Base-by-base conservation (phyloP, 1,284 basidiomycete genomes). In the Mrakiaceae sp. region DNA sequence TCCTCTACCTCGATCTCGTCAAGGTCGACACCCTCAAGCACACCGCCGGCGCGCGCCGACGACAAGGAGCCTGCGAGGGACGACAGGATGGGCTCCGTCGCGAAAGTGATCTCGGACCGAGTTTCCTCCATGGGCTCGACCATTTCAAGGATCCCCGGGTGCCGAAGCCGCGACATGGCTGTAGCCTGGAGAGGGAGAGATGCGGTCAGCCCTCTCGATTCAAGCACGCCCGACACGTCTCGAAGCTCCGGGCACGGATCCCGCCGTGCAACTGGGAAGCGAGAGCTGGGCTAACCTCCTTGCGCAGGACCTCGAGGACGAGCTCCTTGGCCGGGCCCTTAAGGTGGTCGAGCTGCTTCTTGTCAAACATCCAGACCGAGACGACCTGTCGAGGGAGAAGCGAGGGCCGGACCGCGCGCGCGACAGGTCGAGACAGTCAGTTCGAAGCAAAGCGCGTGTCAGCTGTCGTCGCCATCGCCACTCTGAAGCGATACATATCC, bases 51-150 rank as follows among this genome's bases (percentile, higher is more conserved):
- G 4, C 64, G 49, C n/a, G 60, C 64, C 16, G 56, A 59, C 39
- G 46, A 49, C 4, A 66, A 49, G 10, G 64, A 48, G 12, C 56
- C 58, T 3, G 86, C 82, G 39, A 93, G 80, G 3, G 87, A 88
- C 0, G 89, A 87, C 4, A 90, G 77, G 52, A 96, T 78, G 42
- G 86, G 86, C 73, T 98, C 96, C 0, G 95, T 97, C 1, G 94
- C 95, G 72, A 97, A 98, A 27, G 87, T 85, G 57, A 98, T 79
- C 70, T 94, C 89, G 58, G 80, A 75, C 66, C 93, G 81, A 0
- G 92, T 88, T 74, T 98, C 95, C 76, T 98, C 94, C 55, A 97
- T 78, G n/a, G 95, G 94, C 76, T 99, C 95, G 42, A 96, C 93
- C 83, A 98, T 91, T 78, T 98, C 95, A 84, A 99, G 80, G 64